Evolutionary conservation across 176 grass and related monocot genomes (phyloP), one percentile per base, ranked within the genome.

Genomic region (Rhynchospora pubera): DNA sequence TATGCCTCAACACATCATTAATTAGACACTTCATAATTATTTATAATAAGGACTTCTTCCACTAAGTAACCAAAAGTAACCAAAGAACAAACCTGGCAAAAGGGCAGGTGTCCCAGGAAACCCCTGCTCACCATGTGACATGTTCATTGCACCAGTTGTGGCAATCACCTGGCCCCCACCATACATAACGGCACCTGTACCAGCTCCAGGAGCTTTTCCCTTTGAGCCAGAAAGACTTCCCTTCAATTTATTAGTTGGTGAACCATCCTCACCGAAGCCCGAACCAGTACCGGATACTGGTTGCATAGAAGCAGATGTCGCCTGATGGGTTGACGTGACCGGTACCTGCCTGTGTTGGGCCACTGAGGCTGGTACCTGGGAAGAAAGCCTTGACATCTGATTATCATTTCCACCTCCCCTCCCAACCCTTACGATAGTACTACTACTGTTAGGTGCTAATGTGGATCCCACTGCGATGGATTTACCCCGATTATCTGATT

Each of bases 101-200:
- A 96, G 64, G 76, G 93, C 97, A 89, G 97, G 92, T 87, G 97
- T 93, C 34, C 93, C 97, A 86, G 97, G 92, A 84, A 96, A 96
- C 65, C 87, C 92, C 82, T 99, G 91, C 12, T 99, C 97, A 1
- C 89, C 91, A 87, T 89, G 89, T 55, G 91, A 16, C 89, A 93
- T 79, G 73, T 89, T 30, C 59, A 82, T 83, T 78, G 80, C 65
- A 63, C 87, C 91, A 84, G 87, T 21, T 74, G 93, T 67, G 43
- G 89, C 89, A 84, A 97, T 91, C 80, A 97, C 87, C 80, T 90
- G 94, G 23, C 92, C 67, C 65, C 94, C 89, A 74, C 91, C 77
- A 83, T 90, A 90, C 76, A 96, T 80, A 84, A 68, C 85, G 77
- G 18, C 87, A 85, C 69, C 77, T 22, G 85, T 89, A 46, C 83